Base-by-base conservation (phyloP, 352 stramenopile genomes). In the Globisporangium iwayamae region DNA sequence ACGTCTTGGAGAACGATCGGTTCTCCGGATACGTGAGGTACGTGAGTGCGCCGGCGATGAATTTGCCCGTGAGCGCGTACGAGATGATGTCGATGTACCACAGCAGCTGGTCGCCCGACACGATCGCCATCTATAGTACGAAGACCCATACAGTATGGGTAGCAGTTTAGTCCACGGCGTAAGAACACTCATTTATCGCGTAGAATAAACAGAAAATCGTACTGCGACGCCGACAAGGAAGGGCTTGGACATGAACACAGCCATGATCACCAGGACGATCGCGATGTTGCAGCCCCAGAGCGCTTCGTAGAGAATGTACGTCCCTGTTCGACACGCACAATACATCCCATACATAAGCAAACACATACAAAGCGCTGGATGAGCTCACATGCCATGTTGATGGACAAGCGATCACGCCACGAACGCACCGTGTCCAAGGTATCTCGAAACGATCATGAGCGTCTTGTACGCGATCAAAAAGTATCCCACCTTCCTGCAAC, bases 101-200 rank as follows among this genome's bases (percentile, higher is more conserved):
- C 16, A 96, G 68, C 30, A 98, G 50, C 62, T 98, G 94, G 69
- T 98, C 91, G 43, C 97, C 94, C 16, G 89, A 95, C 5, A 98
- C 92, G 20, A 90, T 93, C 18, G 96, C 78, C 77, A 92, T 96
- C 80, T 90, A 83, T 22, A 68, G 13, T 45, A 53, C 18, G 3
- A n/a, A 28, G 20, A 56, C 47, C 9, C 6, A 50, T 5, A 60
- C 3, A 18, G 6, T 6, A 63, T 13, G 16, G 61, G 13, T 38
- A 20, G 28, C 18, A 9, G 25, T 28, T 28, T 28, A 28, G 25
- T 1, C 25, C 25, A 28, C 1, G 25, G 25, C 25, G 25, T 28
- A 41, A 11, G 32, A 18, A 39, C 34, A n/a, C 28, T 25, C 3
- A 62, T 48, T 7, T 4, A 3, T 1, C 30, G n/a, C n/a, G 7